Conservation (phyloP, 108 stramenopile species). For the Skeletonema marinoi region DNA sequence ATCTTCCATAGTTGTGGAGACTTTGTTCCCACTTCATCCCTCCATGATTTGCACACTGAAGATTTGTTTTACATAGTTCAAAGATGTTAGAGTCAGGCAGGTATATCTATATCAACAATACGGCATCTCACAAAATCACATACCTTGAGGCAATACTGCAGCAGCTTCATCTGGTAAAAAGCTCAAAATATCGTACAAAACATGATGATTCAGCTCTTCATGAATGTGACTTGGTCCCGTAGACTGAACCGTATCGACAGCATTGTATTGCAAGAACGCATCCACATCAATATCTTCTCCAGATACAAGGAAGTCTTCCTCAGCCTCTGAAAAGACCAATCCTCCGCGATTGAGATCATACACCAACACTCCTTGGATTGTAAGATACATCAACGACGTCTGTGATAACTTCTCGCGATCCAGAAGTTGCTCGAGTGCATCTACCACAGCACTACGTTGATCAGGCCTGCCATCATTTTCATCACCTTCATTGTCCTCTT, state of each 20-base stretch:
- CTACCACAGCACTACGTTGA: slow-evolving; percentile 3
- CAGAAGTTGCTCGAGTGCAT: slow-evolving; percentile 24
- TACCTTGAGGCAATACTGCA: slow-evolving; percentile 30
- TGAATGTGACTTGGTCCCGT: slow-evolving; percentile 13
- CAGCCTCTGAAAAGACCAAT: slow-evolving; percentile 9
- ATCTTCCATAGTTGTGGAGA: slow-evolving; percentile 42
- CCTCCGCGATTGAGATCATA: slow-evolving; percentile 47
- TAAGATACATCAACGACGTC: slow-evolving; percentile 30
- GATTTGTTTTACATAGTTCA: background rate
- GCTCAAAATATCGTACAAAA: slow-evolving; percentile 39
- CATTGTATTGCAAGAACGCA: background rate
- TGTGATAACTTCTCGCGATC: slow-evolving; percentile 17
- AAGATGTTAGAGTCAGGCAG: background rate
- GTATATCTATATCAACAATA: background rate
- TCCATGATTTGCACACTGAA: slow-evolving; percentile 12
- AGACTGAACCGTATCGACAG: background rate
- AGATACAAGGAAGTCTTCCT: slow-evolving; percentile 24
- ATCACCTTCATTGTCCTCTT: background rate
- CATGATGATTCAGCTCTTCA: slow-evolving; percentile 37
- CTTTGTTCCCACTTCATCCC: slow-evolving; percentile 33
- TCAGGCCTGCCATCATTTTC: background rate
- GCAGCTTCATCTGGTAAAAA: slow-evolving; percentile 26
- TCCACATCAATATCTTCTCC: slow-evolving; percentile 15
- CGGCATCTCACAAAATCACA: background rate
- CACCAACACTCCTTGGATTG: slow-evolving; percentile 38